Conservation (phyloP, 805 yeast species). For the Maudiozyma pseudohumilis region DNA sequence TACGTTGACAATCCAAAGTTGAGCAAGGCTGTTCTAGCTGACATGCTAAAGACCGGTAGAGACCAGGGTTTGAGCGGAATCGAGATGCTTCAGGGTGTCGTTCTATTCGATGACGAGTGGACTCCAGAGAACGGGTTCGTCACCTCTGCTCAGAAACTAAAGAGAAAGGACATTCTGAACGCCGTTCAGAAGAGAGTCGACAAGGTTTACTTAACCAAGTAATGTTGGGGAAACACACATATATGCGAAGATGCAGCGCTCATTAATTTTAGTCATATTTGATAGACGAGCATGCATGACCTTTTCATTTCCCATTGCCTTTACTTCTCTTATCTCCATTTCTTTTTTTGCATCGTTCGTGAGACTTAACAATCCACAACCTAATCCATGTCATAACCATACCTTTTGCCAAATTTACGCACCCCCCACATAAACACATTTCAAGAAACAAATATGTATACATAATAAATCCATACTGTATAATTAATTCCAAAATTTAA, state of each 20-base stretch:
- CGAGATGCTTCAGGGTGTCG: slow-evolving; percentile 73
- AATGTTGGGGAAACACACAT: not conserved
- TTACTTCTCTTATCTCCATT: not conserved
- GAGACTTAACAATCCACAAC: not conserved
- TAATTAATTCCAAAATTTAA: not conserved
- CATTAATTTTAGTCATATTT: not conserved
- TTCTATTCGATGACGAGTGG: slow-evolving; percentile 86
- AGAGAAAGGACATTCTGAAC: slow-evolving; percentile 78
- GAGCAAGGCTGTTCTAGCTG: slow-evolving; percentile 41
- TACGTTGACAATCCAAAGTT: slow-evolving; percentile 50
- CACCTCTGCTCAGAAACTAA: slow-evolving; percentile 92
- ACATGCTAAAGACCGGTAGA: slow-evolving; percentile 66
- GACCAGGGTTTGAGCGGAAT: slow-evolving; percentile 74
- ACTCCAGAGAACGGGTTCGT: slow-evolving; percentile 93
- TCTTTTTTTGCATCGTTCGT: no score
- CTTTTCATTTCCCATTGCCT: not conserved
- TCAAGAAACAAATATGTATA: not conserved
- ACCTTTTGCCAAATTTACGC: not conserved
- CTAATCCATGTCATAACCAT: not conserved
- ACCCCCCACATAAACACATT: not conserved
- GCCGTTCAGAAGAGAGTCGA: slow-evolving; percentile 62
- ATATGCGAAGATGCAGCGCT: not conserved
- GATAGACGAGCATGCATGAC: not conserved
- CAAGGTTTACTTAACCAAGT: slow-evolving; percentile 37
- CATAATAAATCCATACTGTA: not conserved